Conservation (phyloP, 1,139 yeast genomes). For the Ogataea hybrid region DNA sequence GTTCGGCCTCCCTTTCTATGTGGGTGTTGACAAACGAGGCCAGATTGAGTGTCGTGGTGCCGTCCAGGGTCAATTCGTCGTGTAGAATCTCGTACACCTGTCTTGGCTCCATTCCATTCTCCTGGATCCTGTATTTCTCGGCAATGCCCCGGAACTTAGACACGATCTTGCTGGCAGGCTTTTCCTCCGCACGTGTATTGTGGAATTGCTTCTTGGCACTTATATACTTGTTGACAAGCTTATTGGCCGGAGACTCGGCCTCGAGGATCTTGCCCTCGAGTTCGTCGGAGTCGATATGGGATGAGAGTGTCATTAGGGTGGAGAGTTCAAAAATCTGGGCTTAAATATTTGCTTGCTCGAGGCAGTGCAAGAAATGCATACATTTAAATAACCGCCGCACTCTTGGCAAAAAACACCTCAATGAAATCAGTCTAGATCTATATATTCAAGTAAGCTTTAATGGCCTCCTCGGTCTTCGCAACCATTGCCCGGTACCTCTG, state of each 20-base stretch:
- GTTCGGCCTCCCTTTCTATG: conserved; percentile 48
- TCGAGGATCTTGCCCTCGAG: conserved; percentile 38
- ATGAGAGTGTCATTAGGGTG: conserved; percentile 39
- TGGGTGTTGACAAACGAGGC: conserved; percentile 89
- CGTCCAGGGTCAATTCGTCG: conserved; percentile 79
- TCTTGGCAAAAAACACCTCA: not conserved
- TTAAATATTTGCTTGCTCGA: conserved; percentile 1
- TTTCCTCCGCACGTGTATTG: not conserved
- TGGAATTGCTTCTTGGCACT: conserved; percentile 14
- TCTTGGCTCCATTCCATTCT: conserved; percentile 48
- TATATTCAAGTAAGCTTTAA: conserved; percentile 26
- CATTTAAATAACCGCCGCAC: not conserved
- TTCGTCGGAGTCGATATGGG: conserved; percentile 39
- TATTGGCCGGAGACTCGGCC: conserved; percentile 15
- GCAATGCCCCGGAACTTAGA: conserved; percentile 29
- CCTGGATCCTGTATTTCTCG: conserved; percentile 58
- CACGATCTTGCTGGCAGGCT: conserved; percentile 19
- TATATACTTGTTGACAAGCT: conserved; percentile 22
- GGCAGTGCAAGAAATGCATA: not conserved
- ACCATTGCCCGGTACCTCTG: conserved; percentile 70
- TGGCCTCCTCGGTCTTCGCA: conserved; percentile 51
- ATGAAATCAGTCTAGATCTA: conserved; percentile 4
- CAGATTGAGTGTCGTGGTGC: conserved; percentile 77
- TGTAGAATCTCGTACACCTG: conserved; percentile 62
- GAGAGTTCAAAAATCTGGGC: not conserved